These are phyloP conservation scores for Neurospora sp. DNA, from an alignment of 495 filamentous ascomycete species.

Conservation along the genomic window DNA sequence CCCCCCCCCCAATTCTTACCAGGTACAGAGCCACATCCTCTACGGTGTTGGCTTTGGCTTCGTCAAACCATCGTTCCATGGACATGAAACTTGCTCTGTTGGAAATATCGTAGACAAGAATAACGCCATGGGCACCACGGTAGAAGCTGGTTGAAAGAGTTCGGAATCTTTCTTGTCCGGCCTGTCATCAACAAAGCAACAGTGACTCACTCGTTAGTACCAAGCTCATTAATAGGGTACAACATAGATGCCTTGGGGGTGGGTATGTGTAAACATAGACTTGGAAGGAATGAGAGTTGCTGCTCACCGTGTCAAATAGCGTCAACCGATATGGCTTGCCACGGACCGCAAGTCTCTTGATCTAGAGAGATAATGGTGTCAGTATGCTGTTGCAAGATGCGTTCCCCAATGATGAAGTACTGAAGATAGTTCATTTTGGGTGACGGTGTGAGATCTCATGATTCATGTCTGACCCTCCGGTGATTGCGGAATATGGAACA, in stretches of 20 bases:
- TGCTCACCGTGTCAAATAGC: slow-evolving; percentile 48
- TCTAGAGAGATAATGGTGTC: slow-evolving; percentile 12
- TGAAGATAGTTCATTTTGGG: not conserved
- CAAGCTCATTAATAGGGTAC: not conserved
- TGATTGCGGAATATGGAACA: not conserved
- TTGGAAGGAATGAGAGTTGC: not conserved
- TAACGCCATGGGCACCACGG: slow-evolving; percentile 49
- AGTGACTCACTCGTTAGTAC: not conserved
- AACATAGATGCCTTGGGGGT: not conserved
- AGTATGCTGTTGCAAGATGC: not conserved
- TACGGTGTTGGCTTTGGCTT: slow-evolving; percentile 43
- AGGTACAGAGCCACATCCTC: slow-evolving; percentile 43
- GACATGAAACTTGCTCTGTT: slow-evolving; percentile 43
- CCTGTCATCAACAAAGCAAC: slow-evolving; percentile 11
- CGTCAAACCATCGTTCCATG: slow-evolving; percentile 52
- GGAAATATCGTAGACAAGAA: slow-evolving; percentile 51
- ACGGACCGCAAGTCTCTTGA: slow-evolving; percentile 37
- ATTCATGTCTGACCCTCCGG: too few relatives aligned
- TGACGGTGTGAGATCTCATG: not conserved
- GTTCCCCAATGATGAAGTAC: not conserved
- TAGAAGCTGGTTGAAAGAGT: slow-evolving; percentile 52
- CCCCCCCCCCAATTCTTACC: too few relatives aligned
- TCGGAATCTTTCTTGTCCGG: slow-evolving; percentile 49
- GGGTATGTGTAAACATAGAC: not conserved
- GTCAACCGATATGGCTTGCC: slow-evolving; percentile 46